Evolutionary conservation across 2,329 filamentous ascomycete species (phyloP), one percentile per base, ranked within the genome.

Genomic region (Fusarium compactum): DNA sequence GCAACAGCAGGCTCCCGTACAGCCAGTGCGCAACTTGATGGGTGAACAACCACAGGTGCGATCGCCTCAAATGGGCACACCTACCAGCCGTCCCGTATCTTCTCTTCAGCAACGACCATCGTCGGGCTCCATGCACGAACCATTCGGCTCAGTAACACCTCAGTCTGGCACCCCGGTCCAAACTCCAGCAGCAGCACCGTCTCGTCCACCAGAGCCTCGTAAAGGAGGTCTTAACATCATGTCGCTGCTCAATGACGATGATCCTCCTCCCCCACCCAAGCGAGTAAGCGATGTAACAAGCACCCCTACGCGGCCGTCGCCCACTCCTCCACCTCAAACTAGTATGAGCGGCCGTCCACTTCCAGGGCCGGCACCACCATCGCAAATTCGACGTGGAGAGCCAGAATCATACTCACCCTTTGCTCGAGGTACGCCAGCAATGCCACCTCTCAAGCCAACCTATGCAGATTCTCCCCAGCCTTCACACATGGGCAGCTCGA

Each of bases 221-320:
- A 90, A 90, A 80, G 89, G 85, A 29, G 89, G 85, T 10, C 90
- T 88, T 16, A 90, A 82, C 67, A 84, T 91, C 65, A 89, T 90
- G 85, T 87, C 87, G 1, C 77, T 91, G 65, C 81, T 91, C 5
- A 90, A 90, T 70, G 87, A 90, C 67, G 87, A 90, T 66, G 89
- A 90, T 56, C 83, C 85, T 10, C 80, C 80, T 6, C 80, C 83
- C 8, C 80, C 84, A 9, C 83, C 83, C n/a, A 88, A 88, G 77
- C 82, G 86, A 32, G 79, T 88, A 30, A 79, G 67, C 43, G 86
- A 88, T 57, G 81, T 88, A 12, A 80, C 82, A 14, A 74, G 75
- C 54, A 74, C 74, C 18, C 76, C 80, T 14, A 67, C 79, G 43
- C 76, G 80, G n/a, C 84, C 84, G 24, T 85, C 85, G 12, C 74